Conservation (phyloP, 2,329 filamentous ascomycete genomes). For the Trichoderma guizhouense region DNA sequence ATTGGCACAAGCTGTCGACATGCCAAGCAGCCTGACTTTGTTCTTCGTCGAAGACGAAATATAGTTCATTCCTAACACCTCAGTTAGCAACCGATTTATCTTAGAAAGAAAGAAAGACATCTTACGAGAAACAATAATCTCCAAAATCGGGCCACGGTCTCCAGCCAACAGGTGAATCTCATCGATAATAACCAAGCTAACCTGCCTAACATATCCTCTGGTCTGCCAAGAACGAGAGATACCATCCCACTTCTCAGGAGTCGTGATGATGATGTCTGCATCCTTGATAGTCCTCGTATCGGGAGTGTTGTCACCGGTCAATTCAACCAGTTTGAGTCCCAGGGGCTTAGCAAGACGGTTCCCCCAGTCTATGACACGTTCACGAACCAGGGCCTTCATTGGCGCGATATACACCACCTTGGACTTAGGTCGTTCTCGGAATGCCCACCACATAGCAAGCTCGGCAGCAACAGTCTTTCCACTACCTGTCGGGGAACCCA, state of each 20-base stretch:
- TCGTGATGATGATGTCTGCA: conserved; percentile 96
- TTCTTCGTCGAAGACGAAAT: conserved; percentile 92
- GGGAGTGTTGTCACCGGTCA: conserved; percentile 96
- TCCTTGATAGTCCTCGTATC: conserved; percentile 94
- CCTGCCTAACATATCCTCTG: conserved; percentile 90
- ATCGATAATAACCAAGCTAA: conserved; percentile 95
- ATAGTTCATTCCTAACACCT: conserved; percentile 83
- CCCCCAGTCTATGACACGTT: conserved; percentile 94
- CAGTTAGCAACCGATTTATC: not conserved
- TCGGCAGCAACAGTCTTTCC: conserved; percentile 97
- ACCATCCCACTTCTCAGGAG: conserved; percentile 99
- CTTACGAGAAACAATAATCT: conserved; percentile 80
- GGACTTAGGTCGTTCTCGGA: conserved; percentile 86
- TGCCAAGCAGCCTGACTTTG: conserved; percentile 86
- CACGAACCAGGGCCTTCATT: conserved; percentile 97
- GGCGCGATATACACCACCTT: conserved; percentile 99
- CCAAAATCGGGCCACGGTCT: conserved; percentile 92
- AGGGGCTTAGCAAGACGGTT: conserved; percentile 75
- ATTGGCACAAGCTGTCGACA: conserved; percentile 98
- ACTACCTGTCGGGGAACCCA: conserved; percentile 94
- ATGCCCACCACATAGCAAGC: conserved; percentile 99
- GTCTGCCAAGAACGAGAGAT: conserved; percentile 99
- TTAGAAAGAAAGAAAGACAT: not conserved
- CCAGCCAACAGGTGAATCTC: conserved; percentile 97
- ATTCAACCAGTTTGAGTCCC: conserved; percentile 85